phyloP scores from a whole-genome alignment of 768 basidiomycete species.

The Tylopilus sp. region DNA sequence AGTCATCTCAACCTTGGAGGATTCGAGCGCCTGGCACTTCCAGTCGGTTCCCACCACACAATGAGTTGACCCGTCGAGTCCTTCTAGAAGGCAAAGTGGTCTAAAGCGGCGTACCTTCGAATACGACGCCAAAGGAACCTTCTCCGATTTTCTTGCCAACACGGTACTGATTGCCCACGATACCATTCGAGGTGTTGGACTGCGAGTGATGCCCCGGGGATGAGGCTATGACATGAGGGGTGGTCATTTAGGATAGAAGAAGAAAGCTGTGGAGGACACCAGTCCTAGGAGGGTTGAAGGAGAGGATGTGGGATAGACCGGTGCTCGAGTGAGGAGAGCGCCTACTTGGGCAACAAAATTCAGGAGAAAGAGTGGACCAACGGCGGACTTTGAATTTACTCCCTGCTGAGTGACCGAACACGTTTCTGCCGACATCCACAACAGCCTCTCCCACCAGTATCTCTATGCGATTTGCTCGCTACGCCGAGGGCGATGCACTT shows the following conservation, averaged over 20 bases:
- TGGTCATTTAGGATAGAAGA: constrained; percentile 50
- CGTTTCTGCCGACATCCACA: constrained; percentile 18
- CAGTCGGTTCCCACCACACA: constrained; percentile 3
- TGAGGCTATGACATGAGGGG: constrained; percentile 81
- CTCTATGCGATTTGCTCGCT: not conserved
- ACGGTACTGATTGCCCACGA: constrained; percentile 77
- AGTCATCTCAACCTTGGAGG: constrained; percentile 2
- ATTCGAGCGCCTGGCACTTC: constrained; percentile 12
- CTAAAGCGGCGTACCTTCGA: constrained; percentile 67
- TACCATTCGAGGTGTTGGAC: constrained; percentile 60
- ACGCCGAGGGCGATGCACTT: not conserved
- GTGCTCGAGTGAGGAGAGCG: constrained; percentile 23
- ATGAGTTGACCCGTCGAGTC: not conserved
- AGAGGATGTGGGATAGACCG: constrained; percentile 19
- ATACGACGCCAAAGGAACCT: constrained; percentile 97
- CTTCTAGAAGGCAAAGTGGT: constrained; percentile 1
- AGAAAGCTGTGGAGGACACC: constrained; percentile 19
- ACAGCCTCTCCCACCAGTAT: not conserved
- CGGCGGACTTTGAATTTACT: constrained; percentile 33
- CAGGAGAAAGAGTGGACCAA: constrained; percentile 23
- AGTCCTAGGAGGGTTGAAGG: constrained; percentile 28
- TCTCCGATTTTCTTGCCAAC: constrained; percentile 99
- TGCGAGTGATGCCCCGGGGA: constrained; percentile 68
- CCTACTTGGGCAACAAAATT: constrained; percentile 24
- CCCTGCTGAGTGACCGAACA: constrained; percentile 23